Percentiles rank a stretch among this genome's conserved stretches.
phyloP scores from a whole-genome alignment of 1,284 basidiomycete species.

The Uromyces viciae-fabae region DNA sequence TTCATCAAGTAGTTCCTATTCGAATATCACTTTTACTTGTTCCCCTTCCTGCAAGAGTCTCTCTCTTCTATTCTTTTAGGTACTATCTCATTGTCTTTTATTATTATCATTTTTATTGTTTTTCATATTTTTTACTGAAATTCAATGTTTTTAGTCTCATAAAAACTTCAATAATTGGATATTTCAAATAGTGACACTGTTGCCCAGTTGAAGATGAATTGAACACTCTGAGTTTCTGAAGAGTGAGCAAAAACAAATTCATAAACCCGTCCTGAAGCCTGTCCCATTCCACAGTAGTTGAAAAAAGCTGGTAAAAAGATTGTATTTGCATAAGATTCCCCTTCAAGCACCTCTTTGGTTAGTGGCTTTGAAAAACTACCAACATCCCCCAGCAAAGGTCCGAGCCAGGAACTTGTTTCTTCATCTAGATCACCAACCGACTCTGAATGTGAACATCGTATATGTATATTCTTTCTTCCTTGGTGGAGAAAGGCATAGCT shows the following conservation, averaged over 20 bases:
- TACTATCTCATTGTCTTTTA: too few relatives aligned
- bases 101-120: too few relatives aligned
- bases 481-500: background rate
- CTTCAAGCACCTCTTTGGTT: background rate
- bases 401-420: background rate
- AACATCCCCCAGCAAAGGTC: background rate
- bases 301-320: background rate
- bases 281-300: background rate
- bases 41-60: too few relatives aligned
- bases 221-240: background rate
- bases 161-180: background rate
- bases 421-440: background rate
- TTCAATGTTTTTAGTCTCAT: background rate
- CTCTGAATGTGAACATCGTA: background rate
- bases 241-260: background rate
- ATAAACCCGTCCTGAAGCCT: background rate
- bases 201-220: background rate
- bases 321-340: background rate
- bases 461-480: background rate
- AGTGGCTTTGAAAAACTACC: background rate
- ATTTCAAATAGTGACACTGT: background rate
- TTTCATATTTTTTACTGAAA: too few relatives aligned
- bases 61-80: too few relatives aligned
- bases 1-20: too few relatives aligned
- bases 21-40: too few relatives aligned